Evolutionary conservation across 1,139 yeast species (phyloP).

Genomic region (Diutina neorugosa): DNA sequence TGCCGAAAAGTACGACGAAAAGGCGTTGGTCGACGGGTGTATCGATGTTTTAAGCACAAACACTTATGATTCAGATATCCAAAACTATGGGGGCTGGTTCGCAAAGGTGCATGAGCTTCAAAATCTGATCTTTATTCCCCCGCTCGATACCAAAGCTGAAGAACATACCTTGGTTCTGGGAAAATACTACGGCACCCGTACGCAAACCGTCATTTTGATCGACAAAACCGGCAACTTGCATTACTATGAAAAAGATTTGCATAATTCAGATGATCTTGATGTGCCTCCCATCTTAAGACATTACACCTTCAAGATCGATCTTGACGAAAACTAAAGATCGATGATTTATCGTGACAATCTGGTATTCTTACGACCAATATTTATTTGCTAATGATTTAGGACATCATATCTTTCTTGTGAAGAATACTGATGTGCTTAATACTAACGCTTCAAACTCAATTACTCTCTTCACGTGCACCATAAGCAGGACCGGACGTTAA

Average conservation of each 20-base stretch:
- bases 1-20: conserved; percentile 17
- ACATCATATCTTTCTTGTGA: not conserved
- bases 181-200: conserved; percentile 72
- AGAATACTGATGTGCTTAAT: no score
- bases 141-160: conserved; percentile 20
- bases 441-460: no score
- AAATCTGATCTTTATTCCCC: conserved; percentile 64
- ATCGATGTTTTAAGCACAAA: conserved; percentile 42
- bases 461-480: no score
- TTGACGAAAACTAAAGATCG: not conserved
- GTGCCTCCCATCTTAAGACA: not conserved
- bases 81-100: conserved; percentile 15
- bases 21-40: conserved; percentile 34
- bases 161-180: conserved; percentile 18
- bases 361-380: not conserved
- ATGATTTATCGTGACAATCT: no score
- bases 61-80: conserved; percentile 20
- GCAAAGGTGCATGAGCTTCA: conserved; percentile 32
- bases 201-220: conserved; percentile 69
- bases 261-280: conserved; percentile 6
- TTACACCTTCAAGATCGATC: not conserved
- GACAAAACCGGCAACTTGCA: conserved; percentile 32
- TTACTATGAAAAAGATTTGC: conserved; percentile 28
- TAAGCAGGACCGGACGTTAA: no score
- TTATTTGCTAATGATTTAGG: not conserved